Evolutionary conservation across 345 rosid genomes (phyloP), one percentile per base, ranked within the genome.

Genomic region (Viola odorata): DNA sequence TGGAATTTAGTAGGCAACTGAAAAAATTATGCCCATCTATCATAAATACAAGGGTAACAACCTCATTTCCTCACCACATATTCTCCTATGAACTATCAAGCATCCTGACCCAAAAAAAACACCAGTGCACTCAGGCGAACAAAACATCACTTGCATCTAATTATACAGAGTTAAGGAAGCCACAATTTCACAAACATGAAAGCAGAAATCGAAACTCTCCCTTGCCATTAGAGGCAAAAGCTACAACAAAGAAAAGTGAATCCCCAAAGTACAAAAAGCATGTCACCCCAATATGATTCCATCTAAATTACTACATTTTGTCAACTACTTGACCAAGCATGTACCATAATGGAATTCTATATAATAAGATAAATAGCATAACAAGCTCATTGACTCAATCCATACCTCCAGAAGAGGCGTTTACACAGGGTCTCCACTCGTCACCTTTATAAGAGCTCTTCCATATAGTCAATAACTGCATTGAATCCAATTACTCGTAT

Each of bases 381-480:
- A 39, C 11, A 6, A 42, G 53, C 37, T 53, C 47, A 40, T n/a
- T 3, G 6, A 45, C 47, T 12, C 17, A 38, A 38, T 5, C 32
- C 70, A 70, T 84, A 91, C 99, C 96, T 85, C 77, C 87, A 23
- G 75, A 65, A 57, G 96, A 85, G 70, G 68, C 79, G 74, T 79
- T 84, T 14, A 82, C 70, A 53, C 91, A 95, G 0, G 96, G 96
- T 54, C 60, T 84, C 97, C 99, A 95, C 56, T 75, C 88, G 11
- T 86, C 89, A 54, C 85, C 76, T 79, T 80, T 88, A 74, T 84
- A 79, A 10, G 88, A 84, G 71, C 79, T 83, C 81, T 84, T 95
- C 99, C 99, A 95, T 66, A 95, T 81, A 12, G 87, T 88, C 44
- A 82, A 81, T 60, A 95, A 75, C 99, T 94, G 70, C 72, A 73